Evolutionary conservation across 495 filamentous ascomycete species (phyloP).

Genomic region (Astrothelium macrocarpum): DNA sequence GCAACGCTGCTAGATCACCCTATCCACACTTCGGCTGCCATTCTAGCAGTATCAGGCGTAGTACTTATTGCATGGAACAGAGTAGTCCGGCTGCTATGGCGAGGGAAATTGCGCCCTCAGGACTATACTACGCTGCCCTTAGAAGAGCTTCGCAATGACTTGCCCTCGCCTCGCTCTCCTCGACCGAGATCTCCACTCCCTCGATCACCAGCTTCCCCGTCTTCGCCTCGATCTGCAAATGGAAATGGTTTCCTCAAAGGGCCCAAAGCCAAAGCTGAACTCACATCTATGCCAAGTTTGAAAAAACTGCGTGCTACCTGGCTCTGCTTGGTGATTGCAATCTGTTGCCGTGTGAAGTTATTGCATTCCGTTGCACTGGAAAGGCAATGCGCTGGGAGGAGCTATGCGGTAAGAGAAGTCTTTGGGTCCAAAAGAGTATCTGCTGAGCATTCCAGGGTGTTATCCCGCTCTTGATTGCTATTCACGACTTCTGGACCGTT

Average conservation of each 20-base stretch:
- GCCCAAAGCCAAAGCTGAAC: background rate
- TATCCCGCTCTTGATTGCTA: slow-evolving; percentile 16
- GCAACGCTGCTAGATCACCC: slow-evolving; percentile 12
- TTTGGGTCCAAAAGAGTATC: background rate
- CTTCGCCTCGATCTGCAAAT: slow-evolving; percentile 1
- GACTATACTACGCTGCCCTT: slow-evolving; percentile 20
- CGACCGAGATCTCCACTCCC: slow-evolving; percentile 17
- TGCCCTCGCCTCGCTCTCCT: slow-evolving; percentile 9
- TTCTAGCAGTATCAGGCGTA: slow-evolving; percentile 20
- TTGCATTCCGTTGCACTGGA: slow-evolving; percentile 18
- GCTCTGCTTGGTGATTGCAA: slow-evolving; percentile 17
- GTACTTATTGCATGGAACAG: slow-evolving; percentile 17
- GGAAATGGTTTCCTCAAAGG: background rate
- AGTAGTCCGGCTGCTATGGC: background rate
- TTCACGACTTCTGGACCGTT: slow-evolving; percentile 12
- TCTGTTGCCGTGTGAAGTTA: slow-evolving; percentile 23
- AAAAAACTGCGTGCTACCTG: slow-evolving; percentile 18
- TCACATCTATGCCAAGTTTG: slow-evolving; percentile 6
- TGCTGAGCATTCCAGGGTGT: slow-evolving; percentile 5
- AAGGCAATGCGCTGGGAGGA: slow-evolving; percentile 21
- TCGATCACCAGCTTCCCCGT: background rate
- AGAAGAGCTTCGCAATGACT: slow-evolving; percentile 5
- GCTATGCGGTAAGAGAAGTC: slow-evolving; percentile 10
- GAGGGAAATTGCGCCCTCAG: background rate
- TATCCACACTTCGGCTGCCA: slow-evolving; percentile 23